Base-by-base conservation (phyloP, 1,139 yeast genomes). In the Zygoascus sp. region DNA sequence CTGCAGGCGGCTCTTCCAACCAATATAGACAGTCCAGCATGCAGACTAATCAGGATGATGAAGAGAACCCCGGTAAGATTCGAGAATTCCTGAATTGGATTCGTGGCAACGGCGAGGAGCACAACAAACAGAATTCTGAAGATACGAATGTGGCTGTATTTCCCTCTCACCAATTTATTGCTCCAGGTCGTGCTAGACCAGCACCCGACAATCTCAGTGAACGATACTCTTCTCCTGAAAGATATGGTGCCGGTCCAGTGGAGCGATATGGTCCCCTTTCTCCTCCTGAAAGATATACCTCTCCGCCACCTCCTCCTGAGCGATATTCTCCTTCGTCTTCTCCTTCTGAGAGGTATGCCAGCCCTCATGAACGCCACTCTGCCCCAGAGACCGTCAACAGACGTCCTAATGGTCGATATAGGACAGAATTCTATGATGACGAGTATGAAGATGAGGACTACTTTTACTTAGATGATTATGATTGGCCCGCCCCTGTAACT, bases 391-490 rank as follows among this genome's bases (percentile, higher is more conserved):
- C n/a, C n/a, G n/a, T n/a, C n/a, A n/a, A n/a, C 5, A 36, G 40
- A 23, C 21, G 30, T n/a, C 46, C 40, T 8, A 17, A 32, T 6
- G 16, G 13, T 17, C 22, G 34, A 25, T 11, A 16, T 19, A 22
- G 42, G 11, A 17, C 23, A 5, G 45, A 44, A 11, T 11, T 25
- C 17, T 40, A 40, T 16, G 42, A 40, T 15, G 43, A 44, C 19
- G 32, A 47, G 5, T 32, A 40, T 20, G 37, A 40, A 10, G 36
- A 44, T 15, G 40, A 35, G 4, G 40, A 44, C 17, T 37, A 47
- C n/a, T 32, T 39, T 27, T 39, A 40, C 16, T 37, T 22, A 15
- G 48, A 47, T 16, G 41, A 47, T 19, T 45, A 43, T 16, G 49
- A 44, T 21, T 32, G 40, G 40, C n/a, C 38, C 4, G 36, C 46